Base-by-base conservation (phyloP, 2,329 filamentous ascomycete species). In the Gnomoniopsis sp. region DNA sequence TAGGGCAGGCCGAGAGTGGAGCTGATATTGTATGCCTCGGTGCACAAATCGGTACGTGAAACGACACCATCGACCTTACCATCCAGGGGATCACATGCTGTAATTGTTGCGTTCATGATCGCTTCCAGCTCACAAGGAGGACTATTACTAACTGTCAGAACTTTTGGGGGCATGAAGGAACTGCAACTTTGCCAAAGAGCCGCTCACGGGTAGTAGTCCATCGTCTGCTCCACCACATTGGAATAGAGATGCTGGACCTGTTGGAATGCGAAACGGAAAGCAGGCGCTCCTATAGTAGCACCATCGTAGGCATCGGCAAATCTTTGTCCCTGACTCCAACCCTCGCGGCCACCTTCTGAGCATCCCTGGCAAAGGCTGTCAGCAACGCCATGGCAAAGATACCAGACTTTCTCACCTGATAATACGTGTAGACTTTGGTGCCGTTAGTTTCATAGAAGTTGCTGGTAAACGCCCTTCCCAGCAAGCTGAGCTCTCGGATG, bases 401-500 rank as follows among this genome's bases (percentile, higher is more conserved):
- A 26, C 1, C 7, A 14, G 36, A 3, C 12, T 6, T 22, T 11
- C 52, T 51, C 22, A 55, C 80, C 62, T 81, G 69, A 69, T 81
- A 84, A 68, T 85, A 83, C n/a, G 81, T 79, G 66, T 76, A 78
- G 50, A 82, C 65, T 57, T 66, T 63, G 63, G 60, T 36, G 58
- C 63, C 44, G n/a, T 61, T 60, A 33, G 63, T 49, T 17, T 66
- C 67, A 63, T 75, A 82, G 52, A 80, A 74, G 47, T 68, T 69
- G 58, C 66, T 65, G 17, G 76, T 73, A 46, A 82, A 59, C 1
- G 69, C 67, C 62, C 80, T 80, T 21, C 77, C 78, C 15, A 82
- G 65, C n/a, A 71, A 64, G 15, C 75, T 80, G 74, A 83, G 75
- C 66, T 85, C 82, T 36, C 77, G 75, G 1, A 83, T 70, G 0